These are phyloP conservation scores for Linum usitatissimum DNA, from an alignment of 345 rosid genomes.

Conservation along the genomic window DNA sequence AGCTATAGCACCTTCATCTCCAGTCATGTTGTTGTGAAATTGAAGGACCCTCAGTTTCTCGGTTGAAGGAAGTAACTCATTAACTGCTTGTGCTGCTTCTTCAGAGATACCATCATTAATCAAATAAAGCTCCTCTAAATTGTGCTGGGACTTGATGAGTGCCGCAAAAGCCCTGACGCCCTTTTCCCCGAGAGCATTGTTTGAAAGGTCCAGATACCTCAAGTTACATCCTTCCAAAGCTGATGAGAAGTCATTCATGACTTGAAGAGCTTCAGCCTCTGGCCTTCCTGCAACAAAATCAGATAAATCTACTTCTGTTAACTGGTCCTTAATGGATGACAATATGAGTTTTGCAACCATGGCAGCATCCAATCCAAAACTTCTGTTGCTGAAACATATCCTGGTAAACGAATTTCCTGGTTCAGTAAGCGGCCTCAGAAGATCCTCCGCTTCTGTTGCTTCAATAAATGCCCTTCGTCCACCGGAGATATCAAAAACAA, in stretches of 20 bases:
- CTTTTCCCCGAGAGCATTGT: slow-evolving; percentile 88
- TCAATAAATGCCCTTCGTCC: slow-evolving; percentile 63
- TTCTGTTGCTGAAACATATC: slow-evolving; percentile 86
- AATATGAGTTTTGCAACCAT: slow-evolving; percentile 68
- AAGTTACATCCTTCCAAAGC: slow-evolving; percentile 63
- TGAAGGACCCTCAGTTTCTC: slow-evolving; percentile 70
- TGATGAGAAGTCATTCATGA: slow-evolving; percentile 60
- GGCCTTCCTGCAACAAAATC: slow-evolving; percentile 89
- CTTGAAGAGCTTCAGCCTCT: slow-evolving; percentile 77
- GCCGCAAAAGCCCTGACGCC: slow-evolving; percentile 77
- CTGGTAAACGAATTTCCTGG: slow-evolving; percentile 61
- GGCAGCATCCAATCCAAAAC: slow-evolving; percentile 77
- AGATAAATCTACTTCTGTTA: slow-evolving; percentile 79
- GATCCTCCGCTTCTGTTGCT: slow-evolving; percentile 69
- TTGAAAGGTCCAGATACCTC: slow-evolving; percentile 61
- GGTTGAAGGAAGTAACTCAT: slow-evolving; percentile 74
- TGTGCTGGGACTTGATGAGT: slow-evolving; percentile 57
- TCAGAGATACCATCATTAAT: slow-evolving; percentile 88
- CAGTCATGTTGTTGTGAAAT: slow-evolving; percentile 89
- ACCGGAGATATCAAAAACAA: slow-evolving; percentile 64
- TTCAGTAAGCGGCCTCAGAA: slow-evolving; percentile 58
- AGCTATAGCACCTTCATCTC: slow-evolving; percentile 70
- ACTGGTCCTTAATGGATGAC: slow-evolving; percentile 52
- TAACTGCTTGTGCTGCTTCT: slow-evolving; percentile 79
- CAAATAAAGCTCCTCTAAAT: slow-evolving; percentile 69